Conservation (phyloP, 768 basidiomycete genomes). For the Vararia minispora region DNA sequence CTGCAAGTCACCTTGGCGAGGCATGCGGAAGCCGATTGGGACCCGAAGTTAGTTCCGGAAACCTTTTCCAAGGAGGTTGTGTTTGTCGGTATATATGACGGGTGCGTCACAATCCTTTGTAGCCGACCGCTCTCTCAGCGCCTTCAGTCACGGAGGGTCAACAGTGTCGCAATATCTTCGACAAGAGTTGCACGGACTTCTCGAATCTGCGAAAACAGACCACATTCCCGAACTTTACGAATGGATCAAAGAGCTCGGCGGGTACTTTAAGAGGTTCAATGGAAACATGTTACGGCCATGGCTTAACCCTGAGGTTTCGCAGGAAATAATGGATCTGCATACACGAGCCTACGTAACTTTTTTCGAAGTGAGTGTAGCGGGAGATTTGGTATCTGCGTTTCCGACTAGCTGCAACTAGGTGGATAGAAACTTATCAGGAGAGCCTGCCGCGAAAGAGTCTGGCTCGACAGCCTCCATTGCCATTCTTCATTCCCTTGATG, state of each 20-base stretch:
- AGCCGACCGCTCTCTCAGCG: conserved; percentile 1
- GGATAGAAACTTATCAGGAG: conserved; percentile 61
- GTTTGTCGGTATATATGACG: conserved; percentile 88
- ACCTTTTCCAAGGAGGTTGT: conserved; percentile 63
- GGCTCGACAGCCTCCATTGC: conserved; percentile 91
- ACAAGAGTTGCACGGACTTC: conserved; percentile 75
- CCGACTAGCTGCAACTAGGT: conserved; percentile 36
- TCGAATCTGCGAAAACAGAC: conserved; percentile 65
- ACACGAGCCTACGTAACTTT: conserved; percentile 82
- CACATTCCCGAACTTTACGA: conserved; percentile 64
- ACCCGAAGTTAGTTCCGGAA: conserved; percentile 41
- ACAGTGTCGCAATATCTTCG: conserved; percentile 79
- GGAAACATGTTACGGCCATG: conserved; percentile 73
- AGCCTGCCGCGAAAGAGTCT: conserved; percentile 58
- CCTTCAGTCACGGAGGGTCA: conserved; percentile 81
- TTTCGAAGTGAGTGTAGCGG: conserved; percentile 49
- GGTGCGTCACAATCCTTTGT: conserved; percentile 35
- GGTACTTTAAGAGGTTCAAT: conserved; percentile 83
- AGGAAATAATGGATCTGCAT: conserved; percentile 52
- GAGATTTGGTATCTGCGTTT: neutral
- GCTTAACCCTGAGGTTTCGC: conserved; percentile 24
- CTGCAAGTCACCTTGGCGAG: conserved; percentile 54
- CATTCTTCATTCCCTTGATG: conserved; percentile 83
- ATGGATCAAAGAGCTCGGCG: conserved; percentile 73
- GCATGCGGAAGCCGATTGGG: conserved; percentile 58